Conservation (phyloP, 1,139 yeast genomes). For the Diutina catenulata region DNA sequence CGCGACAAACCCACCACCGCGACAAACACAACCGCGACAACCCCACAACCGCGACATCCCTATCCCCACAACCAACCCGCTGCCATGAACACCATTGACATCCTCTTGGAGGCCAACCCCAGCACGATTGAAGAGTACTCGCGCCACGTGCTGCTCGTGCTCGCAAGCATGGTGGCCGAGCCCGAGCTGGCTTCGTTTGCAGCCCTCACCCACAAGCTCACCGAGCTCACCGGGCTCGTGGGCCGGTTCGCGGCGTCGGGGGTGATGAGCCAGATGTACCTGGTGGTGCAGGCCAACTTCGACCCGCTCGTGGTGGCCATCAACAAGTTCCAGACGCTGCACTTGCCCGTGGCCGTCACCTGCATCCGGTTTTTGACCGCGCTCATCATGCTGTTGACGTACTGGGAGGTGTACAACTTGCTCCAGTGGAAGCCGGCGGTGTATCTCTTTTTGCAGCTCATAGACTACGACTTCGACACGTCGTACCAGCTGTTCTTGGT, state of each 20-base stretch:
- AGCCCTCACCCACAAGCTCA: too few relatives aligned
- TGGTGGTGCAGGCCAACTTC: conserved; percentile 28
- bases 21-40: too few relatives aligned
- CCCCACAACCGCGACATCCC: too few relatives aligned
- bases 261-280: too few relatives aligned
- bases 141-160: conserved; percentile 20
- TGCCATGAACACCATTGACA: too few relatives aligned
- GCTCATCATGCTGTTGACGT: conserved; percentile 27
- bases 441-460: conserved; percentile 27
- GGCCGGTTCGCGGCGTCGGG: too few relatives aligned
- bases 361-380: conserved; percentile 29
- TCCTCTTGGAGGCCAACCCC: conserved; percentile 13
- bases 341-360: conserved; percentile 22
- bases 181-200: too few relatives aligned
- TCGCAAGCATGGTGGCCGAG: too few relatives aligned
- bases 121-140: conserved; percentile 23
- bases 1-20: too few relatives aligned
- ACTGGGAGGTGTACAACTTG: conserved; percentile 36
- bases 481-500: conserved; percentile 26
- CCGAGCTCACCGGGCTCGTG: too few relatives aligned
- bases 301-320: conserved; percentile 27
- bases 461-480: conserved; percentile 28
- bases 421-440: conserved; percentile 34
- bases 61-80: too few relatives aligned
- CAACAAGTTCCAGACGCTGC: conserved; percentile 18